Base-by-base conservation (phyloP, 1,284 basidiomycete genomes). In the Tilletia walkeri region DNA sequence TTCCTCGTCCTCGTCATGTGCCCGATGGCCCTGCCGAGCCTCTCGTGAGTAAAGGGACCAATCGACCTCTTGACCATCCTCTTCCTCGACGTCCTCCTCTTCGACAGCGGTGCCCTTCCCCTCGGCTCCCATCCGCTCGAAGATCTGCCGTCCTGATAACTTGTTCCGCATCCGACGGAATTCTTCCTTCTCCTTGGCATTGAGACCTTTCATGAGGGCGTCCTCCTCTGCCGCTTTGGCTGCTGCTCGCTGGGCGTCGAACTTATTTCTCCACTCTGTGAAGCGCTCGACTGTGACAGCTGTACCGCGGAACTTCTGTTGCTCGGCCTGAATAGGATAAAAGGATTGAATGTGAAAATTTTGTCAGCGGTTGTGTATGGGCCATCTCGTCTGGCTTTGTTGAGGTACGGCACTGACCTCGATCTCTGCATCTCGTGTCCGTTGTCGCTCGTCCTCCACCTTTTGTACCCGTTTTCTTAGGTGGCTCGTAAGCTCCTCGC, bases 171-270 rank as follows among this genome's bases (percentile, higher is more conserved):
- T 84, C 79, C 87, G 89, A 84, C 89, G 92, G 83, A 87, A 89
- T 81, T 98, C 95, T 84, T 98, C 95, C 70, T 91, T 87, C 85
- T 98, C 95, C 82, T 92, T 95, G 2, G 90, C 85, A 16, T 90
- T 88, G 53, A 63, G 50, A 7, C 86, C 88, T 80, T 89, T 92
- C 68, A 95, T 84, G 80, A 88, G 89, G 73, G 95, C 94, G 39
- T 93, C 93, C 71, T 96, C 93, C 71, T 91, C 90, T 73, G 86
- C 87, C 14, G 86, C 86, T 78, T 88, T 89, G 83, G 87, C 89
- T 36, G 70, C 73, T 3, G 67, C 70, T 66, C 70, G 73, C 69
- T 82, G 75, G 36, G 67, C 66, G 45, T 82, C 89, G 79, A 95
- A 97, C 74, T 86, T 88, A 34, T 85, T 84, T 82, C 91, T 91